Evolutionary conservation across 805 yeast species (phyloP), one percentile per base, ranked within the genome.

Genomic region (Ascoidea tarda): DNA sequence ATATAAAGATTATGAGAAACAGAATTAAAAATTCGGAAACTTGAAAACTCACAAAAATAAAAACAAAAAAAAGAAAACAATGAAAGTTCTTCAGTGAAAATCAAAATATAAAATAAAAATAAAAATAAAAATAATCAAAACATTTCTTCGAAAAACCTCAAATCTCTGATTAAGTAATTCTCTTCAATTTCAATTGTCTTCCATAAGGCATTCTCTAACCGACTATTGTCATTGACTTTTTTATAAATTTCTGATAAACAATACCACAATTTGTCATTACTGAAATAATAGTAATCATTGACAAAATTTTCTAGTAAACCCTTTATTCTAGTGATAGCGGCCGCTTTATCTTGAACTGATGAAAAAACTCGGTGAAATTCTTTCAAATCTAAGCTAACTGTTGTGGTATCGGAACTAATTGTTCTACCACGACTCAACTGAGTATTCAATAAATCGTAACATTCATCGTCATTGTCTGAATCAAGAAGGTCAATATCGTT

Each of bases 291-390:
- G 38, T 56, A 56, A 47, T 47, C 52, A 16, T 52, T 21, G 6
- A 51, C 6, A 49, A 56, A 54, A 33, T 53, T 33, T 16, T 56
- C 58, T 16, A 56, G 33, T 48, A 54, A 50, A 16, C 16, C 14
- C 46, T 51, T 52, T 21, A 50, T 52, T 32, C 56, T 33, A 8
- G 52, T 32, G 6, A 56, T 45, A 5, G 58, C 52, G 14, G 51
- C 47, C 10, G 10, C 14, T 6, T 52, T 42, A 33, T 54, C 53
- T 46, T 50, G 49, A 8, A 44, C 58, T 32, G 50, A 47, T 14
- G 53, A 31, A 46, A 53, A 55, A 16, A 51, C 21, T 10, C 16
- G 8, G 21, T 48, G 31, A 16, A 14, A 48, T 16, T 32, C 42
- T 38, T 48, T 48, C 14, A 38, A 38, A 10, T 38, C 44, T 4